Conservation (phyloP, 1,284 basidiomycete genomes). For the Pulchroboletus neoregius region DNA sequence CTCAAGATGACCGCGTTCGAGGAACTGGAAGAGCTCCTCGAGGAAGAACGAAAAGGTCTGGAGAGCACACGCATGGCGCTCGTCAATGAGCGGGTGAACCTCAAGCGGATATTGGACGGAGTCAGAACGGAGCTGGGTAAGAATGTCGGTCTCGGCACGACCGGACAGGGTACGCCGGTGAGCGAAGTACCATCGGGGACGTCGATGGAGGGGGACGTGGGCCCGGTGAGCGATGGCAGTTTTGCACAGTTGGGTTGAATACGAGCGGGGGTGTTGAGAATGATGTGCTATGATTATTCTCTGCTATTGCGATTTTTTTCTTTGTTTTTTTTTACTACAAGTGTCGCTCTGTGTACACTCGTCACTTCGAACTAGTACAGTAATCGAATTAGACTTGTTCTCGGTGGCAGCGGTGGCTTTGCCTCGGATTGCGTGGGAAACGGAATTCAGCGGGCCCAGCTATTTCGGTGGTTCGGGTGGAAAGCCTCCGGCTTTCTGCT, state of each 20-base stretch:
- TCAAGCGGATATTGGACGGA: constrained; percentile 64
- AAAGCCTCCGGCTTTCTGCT: no score
- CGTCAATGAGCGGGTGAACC: constrained; percentile 58
- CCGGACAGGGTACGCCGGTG: constrained; percentile 53
- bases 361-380: constrained; percentile 7
- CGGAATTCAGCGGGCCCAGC: no score
- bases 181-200: constrained; percentile 45
- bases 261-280: no score
- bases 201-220: constrained; percentile 40
- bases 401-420: not conserved
- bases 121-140: constrained; percentile 60
- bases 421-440: no score
- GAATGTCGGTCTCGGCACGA: constrained; percentile 45
- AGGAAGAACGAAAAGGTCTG: constrained; percentile 75
- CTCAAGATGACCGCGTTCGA: constrained; percentile 92
- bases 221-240: constrained; percentile 44
- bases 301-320: constrained; percentile 19
- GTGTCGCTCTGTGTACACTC: constrained; percentile 16
- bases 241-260: constrained; percentile 42
- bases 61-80: constrained; percentile 69
- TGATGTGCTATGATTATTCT: constrained; percentile 27
- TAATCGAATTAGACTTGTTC: constrained; percentile 13
- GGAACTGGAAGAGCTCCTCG: constrained; percentile 83
- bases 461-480: no score
- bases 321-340: not conserved